Evolutionary conservation across 176 grass and related monocot genomes (phyloP).

Genomic region (Ensete ventricosum): DNA sequence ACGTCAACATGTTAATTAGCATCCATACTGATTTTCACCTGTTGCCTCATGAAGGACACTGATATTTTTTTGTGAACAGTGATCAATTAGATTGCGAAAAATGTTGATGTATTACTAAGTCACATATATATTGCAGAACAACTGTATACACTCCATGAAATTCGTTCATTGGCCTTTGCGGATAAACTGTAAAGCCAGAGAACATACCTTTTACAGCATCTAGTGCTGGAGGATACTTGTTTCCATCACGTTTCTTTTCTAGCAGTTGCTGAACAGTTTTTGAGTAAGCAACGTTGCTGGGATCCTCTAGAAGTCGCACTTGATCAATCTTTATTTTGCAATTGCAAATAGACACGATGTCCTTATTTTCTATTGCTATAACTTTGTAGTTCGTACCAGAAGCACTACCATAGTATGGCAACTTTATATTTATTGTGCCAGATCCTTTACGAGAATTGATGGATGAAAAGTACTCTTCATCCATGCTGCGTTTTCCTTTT

Average conservation of each 20-base stretch:
- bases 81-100: background rate
- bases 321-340: constrained; percentile 97
- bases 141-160: background rate
- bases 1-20: background rate
- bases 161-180: background rate
- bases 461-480: constrained; percentile 80
- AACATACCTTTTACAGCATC: constrained; percentile 75
- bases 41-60: background rate
- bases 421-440: constrained; percentile 61
- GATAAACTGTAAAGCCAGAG: constrained; percentile 7
- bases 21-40: background rate
- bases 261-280: constrained; percentile 80
- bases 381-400: constrained; percentile 68
- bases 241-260: constrained; percentile 49
- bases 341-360: constrained; percentile 68
- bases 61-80: background rate
- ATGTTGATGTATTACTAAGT: too few species aligned
- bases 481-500: constrained; percentile 88
- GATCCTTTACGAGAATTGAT: constrained; percentile 47
- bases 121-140: background rate
- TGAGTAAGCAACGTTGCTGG: constrained; percentile 45
- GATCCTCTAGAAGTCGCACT: constrained; percentile 76
- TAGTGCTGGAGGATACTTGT: constrained; percentile 63
- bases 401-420: constrained; percentile 59
- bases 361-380: constrained; percentile 66